Conservation (phyloP, 2,329 filamentous ascomycete genomes). For the Ophiocordyceps sinensis region DNA sequence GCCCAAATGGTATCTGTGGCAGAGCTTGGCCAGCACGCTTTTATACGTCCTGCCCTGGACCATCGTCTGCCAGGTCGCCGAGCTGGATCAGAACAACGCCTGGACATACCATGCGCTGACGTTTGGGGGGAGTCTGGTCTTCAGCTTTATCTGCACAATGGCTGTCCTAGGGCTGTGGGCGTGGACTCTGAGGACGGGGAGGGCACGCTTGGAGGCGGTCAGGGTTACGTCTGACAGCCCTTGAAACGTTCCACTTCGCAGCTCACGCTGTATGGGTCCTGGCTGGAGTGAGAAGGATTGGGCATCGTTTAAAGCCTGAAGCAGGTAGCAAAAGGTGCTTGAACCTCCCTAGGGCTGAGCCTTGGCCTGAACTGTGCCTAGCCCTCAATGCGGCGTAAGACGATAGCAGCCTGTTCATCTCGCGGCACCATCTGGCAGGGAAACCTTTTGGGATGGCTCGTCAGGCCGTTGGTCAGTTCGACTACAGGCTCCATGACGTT, state of each 20-base stretch:
- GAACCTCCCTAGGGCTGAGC: not conserved
- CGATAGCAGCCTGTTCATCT: conserved; percentile 5
- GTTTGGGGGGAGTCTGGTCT: conserved; percentile 55
- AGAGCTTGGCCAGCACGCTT: conserved; percentile 51
- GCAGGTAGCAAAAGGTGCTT: not conserved
- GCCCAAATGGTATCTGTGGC: conserved; percentile 53
- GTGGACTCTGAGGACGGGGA: conserved; percentile 31
- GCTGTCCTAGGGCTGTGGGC: conserved; percentile 36
- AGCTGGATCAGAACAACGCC: conserved; percentile 35
- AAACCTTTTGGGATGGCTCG: conserved; percentile 12
- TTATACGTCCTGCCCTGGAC: conserved; percentile 59
- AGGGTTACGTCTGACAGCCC: not conserved
- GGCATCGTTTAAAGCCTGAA: not conserved
- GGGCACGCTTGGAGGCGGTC: conserved; percentile 20
- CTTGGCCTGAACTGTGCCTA: not conserved
- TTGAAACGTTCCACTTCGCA: not conserved
- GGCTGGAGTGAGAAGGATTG: not conserved
- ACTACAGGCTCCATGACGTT: conserved; percentile 15
- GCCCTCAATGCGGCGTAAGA: conserved; percentile 1
- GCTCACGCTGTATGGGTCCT: not conserved
- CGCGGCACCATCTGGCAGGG: conserved; percentile 11
- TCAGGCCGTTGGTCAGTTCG: conserved; percentile 12
- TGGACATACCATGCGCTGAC: conserved; percentile 55
- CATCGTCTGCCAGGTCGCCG: conserved; percentile 38
- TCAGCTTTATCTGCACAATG: conserved; percentile 45